A percentile compares a stretch with the other conserved stretches of the same genome.
phyloP scores from a whole-genome alignment of 1,284 basidiomycete species.

The Boletus sp. region DNA sequence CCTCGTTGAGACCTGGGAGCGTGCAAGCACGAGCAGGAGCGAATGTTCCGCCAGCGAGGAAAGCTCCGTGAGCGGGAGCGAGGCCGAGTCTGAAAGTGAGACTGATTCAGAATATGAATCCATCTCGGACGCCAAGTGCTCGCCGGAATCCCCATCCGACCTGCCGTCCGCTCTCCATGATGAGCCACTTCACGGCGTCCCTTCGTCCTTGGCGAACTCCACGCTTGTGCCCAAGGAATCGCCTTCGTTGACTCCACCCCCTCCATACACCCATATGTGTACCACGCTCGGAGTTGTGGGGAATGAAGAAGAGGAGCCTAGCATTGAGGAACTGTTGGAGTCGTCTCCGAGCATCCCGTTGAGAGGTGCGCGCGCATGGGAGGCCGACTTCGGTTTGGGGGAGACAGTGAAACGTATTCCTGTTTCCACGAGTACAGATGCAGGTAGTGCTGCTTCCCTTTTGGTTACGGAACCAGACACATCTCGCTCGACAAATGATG shows the following conservation, averaged over 20 bases:
- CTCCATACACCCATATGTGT: conserved; percentile 14
- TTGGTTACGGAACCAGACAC: background rate
- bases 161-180: background rate
- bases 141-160: background rate
- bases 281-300: background rate
- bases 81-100: conserved; percentile 27
- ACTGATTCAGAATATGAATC: background rate
- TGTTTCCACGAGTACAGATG: background rate
- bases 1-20: conserved; percentile 33
- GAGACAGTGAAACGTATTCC: conserved; percentile 33
- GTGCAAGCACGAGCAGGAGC: conserved; percentile 25
- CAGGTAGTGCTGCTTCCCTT: background rate
- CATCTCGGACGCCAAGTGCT: background rate
- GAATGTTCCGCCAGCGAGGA: conserved; percentile 25
- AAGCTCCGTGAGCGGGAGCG: conserved; percentile 18
- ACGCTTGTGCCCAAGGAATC: background rate
- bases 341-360: conserved; percentile 22
- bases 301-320: conserved; percentile 28
- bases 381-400: conserved; percentile 27
- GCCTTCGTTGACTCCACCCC: conserved; percentile 14
- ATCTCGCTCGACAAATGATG: background rate
- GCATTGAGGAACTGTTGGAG: conserved; percentile 29
- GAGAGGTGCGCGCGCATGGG: conserved; percentile 31
- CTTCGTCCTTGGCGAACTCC: background rate
- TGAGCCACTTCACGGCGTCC: background rate